Evolutionary conservation across 1,284 basidiomycete species (phyloP), one percentile per base, ranked within the genome.

Genomic region (Bjerkandera adusta): DNA sequence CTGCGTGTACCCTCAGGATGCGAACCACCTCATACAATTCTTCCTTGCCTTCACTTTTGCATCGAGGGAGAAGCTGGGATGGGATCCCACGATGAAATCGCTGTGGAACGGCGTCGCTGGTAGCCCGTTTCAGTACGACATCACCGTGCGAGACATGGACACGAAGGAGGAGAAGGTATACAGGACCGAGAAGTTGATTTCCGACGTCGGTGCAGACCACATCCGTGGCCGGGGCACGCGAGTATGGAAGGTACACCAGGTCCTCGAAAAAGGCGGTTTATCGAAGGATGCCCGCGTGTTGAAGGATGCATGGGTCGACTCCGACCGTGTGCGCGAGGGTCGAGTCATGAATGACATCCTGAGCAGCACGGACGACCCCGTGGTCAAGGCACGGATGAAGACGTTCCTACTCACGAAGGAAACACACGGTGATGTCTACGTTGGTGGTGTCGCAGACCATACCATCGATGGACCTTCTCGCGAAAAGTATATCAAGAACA

Each of bases 31-130:
- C 2, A 20, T 45, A 12, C 21, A 42, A 2, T 50, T 50, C 18
- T 32, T 45, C 5, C 38, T 50, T 8, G 25, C 27, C 10, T 6
- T 40, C 16, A 34, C 30, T 18, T 49, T 34, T 27, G 48, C 43
- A 5, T n/a, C 24, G 8, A 21, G 10, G 6, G 16, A 40, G 1
- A 22, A 45, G 7, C 37, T 49, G 13, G 48, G 48, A 1, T 39
- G 27, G 18, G 48, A 49, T 30, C 48, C 48, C 5, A 44, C 43
- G 7, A 49, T 45, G 21, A 18, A 15, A 21, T 16, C 18, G 36
- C 15, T 18, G 5, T 21, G 18, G 7, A 4, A 10, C 5, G 7
- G 18, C 4, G 10, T 11, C 18, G 7, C 6, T 11, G 5, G 18
- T 5, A 4, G 4, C 4, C 5, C 7, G 21, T 16, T 16, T 5